Evolutionary conservation across 441 rosid species (phyloP).

Genomic region (Erodium trifolium): DNA sequence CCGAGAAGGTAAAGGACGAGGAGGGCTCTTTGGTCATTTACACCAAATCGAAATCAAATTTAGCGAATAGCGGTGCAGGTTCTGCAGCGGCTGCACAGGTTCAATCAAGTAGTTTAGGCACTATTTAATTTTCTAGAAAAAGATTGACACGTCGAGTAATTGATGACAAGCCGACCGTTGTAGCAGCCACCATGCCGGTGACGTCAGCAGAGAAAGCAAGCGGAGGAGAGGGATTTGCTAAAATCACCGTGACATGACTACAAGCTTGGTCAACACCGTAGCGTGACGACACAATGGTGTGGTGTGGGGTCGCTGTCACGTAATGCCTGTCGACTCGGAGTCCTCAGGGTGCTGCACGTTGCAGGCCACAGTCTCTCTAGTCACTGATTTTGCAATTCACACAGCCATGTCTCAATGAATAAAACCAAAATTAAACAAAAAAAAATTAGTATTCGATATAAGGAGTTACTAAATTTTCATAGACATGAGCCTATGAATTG

Average conservation of each 20-base stretch:
- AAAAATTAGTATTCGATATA: no score
- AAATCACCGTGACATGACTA: background rate
- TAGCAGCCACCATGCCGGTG: background rate
- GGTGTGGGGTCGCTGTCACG: background rate
- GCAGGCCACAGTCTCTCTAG: background rate
- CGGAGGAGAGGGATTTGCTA: background rate
- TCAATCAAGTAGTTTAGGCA: background rate
- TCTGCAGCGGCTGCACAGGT: background rate
- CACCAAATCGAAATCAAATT: background rate
- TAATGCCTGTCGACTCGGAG: constrained; percentile 3
- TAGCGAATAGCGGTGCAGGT: background rate
- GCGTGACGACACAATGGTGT: background rate
- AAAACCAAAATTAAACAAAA: no score
- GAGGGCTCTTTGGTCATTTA: background rate
- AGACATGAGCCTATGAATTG: no score
- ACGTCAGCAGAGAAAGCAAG: constrained; percentile 10
- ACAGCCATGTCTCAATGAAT: no score
- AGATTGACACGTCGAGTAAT: background rate
- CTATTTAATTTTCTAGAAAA: background rate
- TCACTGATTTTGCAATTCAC: no score
- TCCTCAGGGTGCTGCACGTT: background rate
- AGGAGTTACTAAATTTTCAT: no score
- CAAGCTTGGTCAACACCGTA: background rate
- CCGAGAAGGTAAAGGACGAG: no score
- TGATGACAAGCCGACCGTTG: constrained; percentile 21